A percentile compares a stretch with the other conserved stretches of the same genome.
phyloP scores from a whole-genome alignment of 1,284 basidiomycete species.

The Malassezia furfur region DNA sequence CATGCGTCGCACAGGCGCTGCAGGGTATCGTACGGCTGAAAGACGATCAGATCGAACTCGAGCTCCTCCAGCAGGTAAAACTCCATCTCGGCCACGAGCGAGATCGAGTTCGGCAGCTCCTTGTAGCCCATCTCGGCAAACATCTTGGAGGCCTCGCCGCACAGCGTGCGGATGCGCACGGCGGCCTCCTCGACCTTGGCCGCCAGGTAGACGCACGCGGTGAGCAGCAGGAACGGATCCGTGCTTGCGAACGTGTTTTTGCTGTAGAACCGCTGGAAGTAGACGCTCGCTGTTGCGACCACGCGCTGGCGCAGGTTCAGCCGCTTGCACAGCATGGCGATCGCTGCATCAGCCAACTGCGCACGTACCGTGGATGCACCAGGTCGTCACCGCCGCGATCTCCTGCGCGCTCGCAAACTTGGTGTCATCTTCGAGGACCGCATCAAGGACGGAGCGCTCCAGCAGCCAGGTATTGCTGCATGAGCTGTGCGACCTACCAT shows the following conservation, averaged over 20 bases:
- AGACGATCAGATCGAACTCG: slow-evolving; percentile 84
- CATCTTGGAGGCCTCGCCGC: slow-evolving; percentile 59
- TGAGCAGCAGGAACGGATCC: slow-evolving; percentile 80
- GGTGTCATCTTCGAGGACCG: slow-evolving; percentile 34
- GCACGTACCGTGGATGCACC: slow-evolving; percentile 35
- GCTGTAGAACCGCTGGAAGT: slow-evolving; percentile 81
- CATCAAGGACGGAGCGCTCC: slow-evolving; percentile 27
- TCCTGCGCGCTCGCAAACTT: slow-evolving; percentile 30
- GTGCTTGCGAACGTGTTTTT: slow-evolving; percentile 67
- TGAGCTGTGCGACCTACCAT: slow-evolving; percentile 1
- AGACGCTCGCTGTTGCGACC: slow-evolving; percentile 82
- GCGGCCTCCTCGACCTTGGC: slow-evolving; percentile 94
- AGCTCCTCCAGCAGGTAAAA: slow-evolving; percentile 94
- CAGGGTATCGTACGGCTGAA: slow-evolving; percentile 85
- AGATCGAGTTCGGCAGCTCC: slow-evolving; percentile 67
- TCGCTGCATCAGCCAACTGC: slow-evolving; percentile 49
- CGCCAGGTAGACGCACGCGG: slow-evolving; percentile 87
- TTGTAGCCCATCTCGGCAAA: slow-evolving; percentile 24
- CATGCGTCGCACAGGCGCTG: slow-evolving; percentile 5
- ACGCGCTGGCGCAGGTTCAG: slow-evolving; percentile 75
- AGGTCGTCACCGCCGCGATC: slow-evolving; percentile 35
- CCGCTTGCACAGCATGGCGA: slow-evolving; percentile 76
- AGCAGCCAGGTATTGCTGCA: slow-evolving; percentile 43
- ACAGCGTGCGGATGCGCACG: slow-evolving; percentile 81
- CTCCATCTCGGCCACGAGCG: slow-evolving; percentile 90